Evolutionary conservation across 805 yeast species (phyloP), one percentile per base, ranked within the genome.

Genomic region (Saccharomyces paradoxus): DNA sequence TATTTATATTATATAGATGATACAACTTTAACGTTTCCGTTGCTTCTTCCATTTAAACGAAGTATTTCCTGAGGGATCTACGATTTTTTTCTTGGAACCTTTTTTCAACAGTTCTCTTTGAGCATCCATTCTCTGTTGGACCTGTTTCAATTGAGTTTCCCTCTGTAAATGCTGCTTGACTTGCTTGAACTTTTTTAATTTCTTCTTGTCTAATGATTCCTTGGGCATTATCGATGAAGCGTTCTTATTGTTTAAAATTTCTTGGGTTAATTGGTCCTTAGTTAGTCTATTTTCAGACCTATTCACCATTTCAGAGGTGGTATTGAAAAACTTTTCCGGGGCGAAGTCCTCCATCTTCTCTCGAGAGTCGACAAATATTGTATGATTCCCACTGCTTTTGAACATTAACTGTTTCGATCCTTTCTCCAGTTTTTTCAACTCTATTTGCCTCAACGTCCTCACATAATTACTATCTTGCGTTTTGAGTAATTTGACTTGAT

Each of bases 381-480:
- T 88, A 68, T 91, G 98, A 37, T 80, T 80, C 1, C 96, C 95
- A 22, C 68, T 70, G n/a, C 85, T 76, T 53, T 76, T 72, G 63
- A 83, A 82, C 41, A 73, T 71, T 54, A 83, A 63, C 13, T 71
- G 72, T 28, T 78, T 71, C 24, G 70, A 68, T 37, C 69, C 60
- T 65, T 80, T 83, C 49, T 80, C 82, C 31, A 89, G 79, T 67
- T 86, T 83, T 41, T 76, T 77, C 57, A 77, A 60, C 68, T 92
- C 97, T 58, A 82, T 80, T 56, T 81, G 80, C 61, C 91, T 77
- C 69, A 89, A 71, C 7, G 95, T 87, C 57, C 88, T 81, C 53
- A 94, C 78, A 69, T 94, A 94, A 55, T 87, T 89, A 26, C 85
- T 78, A 72, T 94, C 99, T 71, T 94, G 99, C 0, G 96, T 84